Evolutionary conservation across 2,329 filamentous ascomycete species (phyloP), one percentile per base, ranked within the genome.

Genomic region (Tolypocladium tropicale): DNA sequence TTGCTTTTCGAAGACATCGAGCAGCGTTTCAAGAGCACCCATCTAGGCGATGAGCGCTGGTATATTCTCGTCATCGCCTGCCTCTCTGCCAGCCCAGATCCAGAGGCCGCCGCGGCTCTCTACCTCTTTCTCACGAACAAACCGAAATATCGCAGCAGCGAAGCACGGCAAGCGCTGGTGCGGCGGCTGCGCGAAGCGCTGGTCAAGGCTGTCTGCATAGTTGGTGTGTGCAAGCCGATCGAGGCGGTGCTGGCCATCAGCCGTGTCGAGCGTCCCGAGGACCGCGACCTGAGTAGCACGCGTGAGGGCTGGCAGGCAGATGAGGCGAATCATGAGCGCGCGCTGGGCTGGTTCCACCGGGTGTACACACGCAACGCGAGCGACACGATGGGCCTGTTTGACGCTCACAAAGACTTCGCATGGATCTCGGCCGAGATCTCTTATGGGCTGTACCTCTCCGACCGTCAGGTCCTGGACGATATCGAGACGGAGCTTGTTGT

Each of bases 361-460:
- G 43, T 86, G 11, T 85, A 84, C 64, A 70, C 76, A 53, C 73
- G 76, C 43, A 79, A 84, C 60, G 71, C 68, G 3, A 52, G 53
- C 3, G 62, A 65, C 53, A 70, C 67, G 5, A 57, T 73, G 14
- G 67, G 62, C 9, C 60, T 73, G 6, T 73, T 73, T 52, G 67
- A 67, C 52, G 67, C 65, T 21, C 71, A 75, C 60, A 64, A 60
- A 37, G 71, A 74, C 55, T 73, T 71, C 68, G 73, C 72, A 3
- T 83, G 78, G 77, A 67, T 82, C 7, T 77, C 74, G 21, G 70
- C 73, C 21, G 69, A 82, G 54, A 82, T 84, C 57, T 82, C 78
- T 0, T 84, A 84, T 57, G 81, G 81, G 0, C 68, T 84, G 12
- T 84, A 78, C 60, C 73, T 84, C 0, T 78, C 76, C 11, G 80